Percentiles rank a stretch among this genome's conserved stretches.
Conservation (phyloP, 208 protist genomes). For the Acanthamoeba healyi region DNA sequence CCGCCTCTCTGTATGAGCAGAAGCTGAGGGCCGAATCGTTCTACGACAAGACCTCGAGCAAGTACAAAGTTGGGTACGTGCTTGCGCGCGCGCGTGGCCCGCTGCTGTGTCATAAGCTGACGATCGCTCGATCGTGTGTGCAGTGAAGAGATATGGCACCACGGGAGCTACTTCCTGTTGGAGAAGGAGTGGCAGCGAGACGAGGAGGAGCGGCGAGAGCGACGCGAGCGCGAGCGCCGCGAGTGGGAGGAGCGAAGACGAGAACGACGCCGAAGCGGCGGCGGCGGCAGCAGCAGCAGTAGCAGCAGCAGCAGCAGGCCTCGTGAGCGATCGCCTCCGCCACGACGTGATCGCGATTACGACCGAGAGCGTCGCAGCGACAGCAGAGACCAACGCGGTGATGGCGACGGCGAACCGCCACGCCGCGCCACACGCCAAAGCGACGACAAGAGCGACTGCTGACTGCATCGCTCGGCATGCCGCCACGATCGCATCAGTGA, state of each 20-base stretch:
- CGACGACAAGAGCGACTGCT: no score
- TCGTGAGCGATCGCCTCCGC: neutral
- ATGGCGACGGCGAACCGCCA: no score
- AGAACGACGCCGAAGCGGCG: neutral
- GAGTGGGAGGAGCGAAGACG: neutral
- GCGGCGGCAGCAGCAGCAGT: no score
- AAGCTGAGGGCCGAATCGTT: neutral
- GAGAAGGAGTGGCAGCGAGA: constrained; percentile 5
- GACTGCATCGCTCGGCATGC: no score
- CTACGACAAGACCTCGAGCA: constrained; percentile 7
- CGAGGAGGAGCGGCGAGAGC: neutral
- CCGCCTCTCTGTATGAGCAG: neutral
- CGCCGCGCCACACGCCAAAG: no score
- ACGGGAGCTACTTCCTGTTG: constrained; percentile 13
- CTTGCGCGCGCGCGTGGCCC: no score
- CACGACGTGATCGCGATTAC: no score
- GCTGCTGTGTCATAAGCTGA: no score
- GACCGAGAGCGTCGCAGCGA: no score
- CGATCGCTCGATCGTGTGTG: neutral
- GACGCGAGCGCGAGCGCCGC: neutral
- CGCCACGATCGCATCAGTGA: no score
- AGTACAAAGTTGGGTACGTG: constrained; percentile 30
- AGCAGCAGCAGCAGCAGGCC: no score
- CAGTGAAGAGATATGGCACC: constrained; percentile 7
- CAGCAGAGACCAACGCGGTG: no score